These are phyloP conservation scores for Pilaira anomala DNA, from an alignment of 192 early-diverging fungal genomes.

Conservation along the genomic window DNA sequence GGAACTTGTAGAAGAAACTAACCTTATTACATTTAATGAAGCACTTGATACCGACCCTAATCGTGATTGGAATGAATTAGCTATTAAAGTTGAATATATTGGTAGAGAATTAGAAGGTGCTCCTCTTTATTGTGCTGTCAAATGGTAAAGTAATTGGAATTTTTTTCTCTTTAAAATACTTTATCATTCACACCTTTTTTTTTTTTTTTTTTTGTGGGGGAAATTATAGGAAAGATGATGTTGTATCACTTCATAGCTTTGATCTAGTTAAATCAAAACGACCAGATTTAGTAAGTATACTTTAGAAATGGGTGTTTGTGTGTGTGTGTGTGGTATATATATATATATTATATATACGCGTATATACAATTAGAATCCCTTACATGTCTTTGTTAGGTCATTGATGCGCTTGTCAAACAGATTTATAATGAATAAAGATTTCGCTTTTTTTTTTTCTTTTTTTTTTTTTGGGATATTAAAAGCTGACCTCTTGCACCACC, in stretches of 20 bases:
- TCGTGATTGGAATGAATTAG: background rate
- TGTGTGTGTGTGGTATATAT: too few relatives aligned
- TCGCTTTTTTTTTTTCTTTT: too few relatives aligned
- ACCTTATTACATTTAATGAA: background rate
- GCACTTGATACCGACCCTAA: background rate
- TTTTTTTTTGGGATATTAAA: too few relatives aligned
- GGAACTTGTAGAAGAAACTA: background rate
- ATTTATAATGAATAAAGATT: background rate
- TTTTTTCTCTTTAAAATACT: background rate
- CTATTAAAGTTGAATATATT: background rate
- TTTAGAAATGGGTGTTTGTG: too few relatives aligned
- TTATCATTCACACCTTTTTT: background rate
- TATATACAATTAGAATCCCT: too few relatives aligned
- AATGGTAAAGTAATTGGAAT: background rate
- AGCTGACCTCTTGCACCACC: too few relatives aligned
- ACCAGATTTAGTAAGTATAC: slow-evolving; percentile 2
- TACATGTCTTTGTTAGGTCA: background rate
- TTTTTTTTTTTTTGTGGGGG: too few relatives aligned
- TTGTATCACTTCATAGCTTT: background rate
- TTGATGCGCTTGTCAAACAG: background rate
- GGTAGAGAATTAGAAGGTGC: background rate
- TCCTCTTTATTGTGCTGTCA: background rate
- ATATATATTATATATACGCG: background rate
- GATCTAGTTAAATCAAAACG: background rate
- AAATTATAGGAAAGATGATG: background rate